A percentile compares a stretch with the other conserved stretches of the same genome.
Conservation (phyloP, 805 yeast genomes). For the Candida ulmi region DNA sequence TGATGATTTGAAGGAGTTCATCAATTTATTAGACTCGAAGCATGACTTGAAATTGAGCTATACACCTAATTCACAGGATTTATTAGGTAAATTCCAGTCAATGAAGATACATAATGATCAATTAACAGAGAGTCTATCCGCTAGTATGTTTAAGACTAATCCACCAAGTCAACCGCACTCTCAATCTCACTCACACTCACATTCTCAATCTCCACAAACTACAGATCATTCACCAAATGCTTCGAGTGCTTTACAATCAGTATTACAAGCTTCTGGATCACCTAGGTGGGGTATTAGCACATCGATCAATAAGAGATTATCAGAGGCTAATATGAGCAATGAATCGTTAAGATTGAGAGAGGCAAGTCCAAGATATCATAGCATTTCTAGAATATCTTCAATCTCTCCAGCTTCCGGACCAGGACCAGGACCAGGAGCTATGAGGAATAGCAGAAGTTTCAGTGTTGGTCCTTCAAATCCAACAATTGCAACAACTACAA, state of each 20-base stretch:
- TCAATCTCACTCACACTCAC: constrained; percentile 14
- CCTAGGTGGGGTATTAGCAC: constrained; percentile 26
- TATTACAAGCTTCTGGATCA: constrained; percentile 24
- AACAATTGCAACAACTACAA: constrained; percentile 24
- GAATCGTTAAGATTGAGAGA: constrained; percentile 15
- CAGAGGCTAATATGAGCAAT: constrained; percentile 18
- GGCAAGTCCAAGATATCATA: background rate
- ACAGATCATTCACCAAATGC: constrained; percentile 2
- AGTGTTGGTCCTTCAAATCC: constrained; percentile 26
- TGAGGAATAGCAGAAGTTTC: constrained; percentile 11
- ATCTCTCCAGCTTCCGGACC: constrained; percentile 7
- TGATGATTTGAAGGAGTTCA: constrained; percentile 65
- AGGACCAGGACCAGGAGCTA: constrained; percentile 13
- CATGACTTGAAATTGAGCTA: constrained; percentile 38
- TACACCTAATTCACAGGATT: constrained; percentile 34
- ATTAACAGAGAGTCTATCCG: constrained; percentile 48
- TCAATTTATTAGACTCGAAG: constrained; percentile 62
- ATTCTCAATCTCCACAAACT: constrained; percentile 2
- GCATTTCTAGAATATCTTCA: constrained; percentile 1
- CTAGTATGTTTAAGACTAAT: constrained; percentile 35
- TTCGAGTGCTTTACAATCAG: constrained; percentile 2
- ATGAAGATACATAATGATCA: constrained; percentile 49
- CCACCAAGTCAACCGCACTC: no score
- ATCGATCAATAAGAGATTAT: constrained; percentile 26
- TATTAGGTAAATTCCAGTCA: constrained; percentile 45